phyloP scores from a whole-genome alignment of 2,329 filamentous ascomycete species.

The Fusarium sp. region DNA sequence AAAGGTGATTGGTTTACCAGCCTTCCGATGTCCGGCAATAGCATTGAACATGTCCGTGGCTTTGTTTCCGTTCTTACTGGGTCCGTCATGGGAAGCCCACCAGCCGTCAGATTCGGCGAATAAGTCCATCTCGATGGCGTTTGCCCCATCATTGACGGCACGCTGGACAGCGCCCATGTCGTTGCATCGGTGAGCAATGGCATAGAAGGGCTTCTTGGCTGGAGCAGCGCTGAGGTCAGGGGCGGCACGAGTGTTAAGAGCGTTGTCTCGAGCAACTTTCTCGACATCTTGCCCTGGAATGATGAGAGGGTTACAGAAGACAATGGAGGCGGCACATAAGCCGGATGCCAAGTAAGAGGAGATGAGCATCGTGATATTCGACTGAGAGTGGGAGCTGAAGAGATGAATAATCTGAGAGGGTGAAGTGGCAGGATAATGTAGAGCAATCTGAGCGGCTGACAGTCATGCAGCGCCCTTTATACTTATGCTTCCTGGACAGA shows the following conservation, averaged over 20 bases:
- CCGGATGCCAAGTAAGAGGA: background rate
- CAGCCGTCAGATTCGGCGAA: background rate
- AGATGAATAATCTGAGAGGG: no score
- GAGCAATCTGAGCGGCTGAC: no score
- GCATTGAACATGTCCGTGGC: background rate
- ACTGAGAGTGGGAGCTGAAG: background rate
- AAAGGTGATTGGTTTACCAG: constrained; percentile 5
- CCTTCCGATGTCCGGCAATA: background rate
- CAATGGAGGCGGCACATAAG: background rate
- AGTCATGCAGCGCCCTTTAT: no score
- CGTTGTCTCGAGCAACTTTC: background rate
- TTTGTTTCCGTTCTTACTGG: background rate
- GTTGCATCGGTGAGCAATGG: constrained; percentile 3
- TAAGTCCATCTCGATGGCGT: constrained; percentile 4
- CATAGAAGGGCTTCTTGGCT: background rate
- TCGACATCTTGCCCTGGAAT: background rate
- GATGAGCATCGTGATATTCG: background rate
- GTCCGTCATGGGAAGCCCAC: constrained; percentile 1
- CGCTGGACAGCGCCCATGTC: background rate
- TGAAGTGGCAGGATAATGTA: no score
- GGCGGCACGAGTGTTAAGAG: background rate
- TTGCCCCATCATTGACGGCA: constrained; percentile 2
- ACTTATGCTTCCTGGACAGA: no score
- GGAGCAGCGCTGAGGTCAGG: background rate
- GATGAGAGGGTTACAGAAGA: background rate